Percentiles rank a stretch among this genome's conserved stretches.
Evolutionary conservation across 2,329 filamentous ascomycete genomes (phyloP).

Genomic region (Epichloe coenophiala): DNA sequence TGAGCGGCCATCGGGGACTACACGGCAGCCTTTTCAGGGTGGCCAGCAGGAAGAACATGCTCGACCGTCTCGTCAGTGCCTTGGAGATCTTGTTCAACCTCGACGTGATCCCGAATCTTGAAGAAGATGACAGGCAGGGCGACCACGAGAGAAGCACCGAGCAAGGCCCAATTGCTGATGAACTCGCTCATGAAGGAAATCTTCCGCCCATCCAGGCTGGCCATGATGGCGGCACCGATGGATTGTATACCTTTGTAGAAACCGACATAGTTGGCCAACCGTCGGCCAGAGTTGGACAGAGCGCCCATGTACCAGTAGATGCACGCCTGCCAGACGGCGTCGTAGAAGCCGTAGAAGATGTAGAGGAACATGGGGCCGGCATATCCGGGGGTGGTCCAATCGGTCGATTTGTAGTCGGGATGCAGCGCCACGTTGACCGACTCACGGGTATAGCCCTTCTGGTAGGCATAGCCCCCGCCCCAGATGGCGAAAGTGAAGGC

Average conservation of each 20-base stretch:
- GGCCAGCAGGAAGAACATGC: no score
- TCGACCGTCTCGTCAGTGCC: no score
- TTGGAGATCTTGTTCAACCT: no score
- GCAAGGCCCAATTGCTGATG: slow-evolving; percentile 57
- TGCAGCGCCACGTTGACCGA: slow-evolving; percentile 12
- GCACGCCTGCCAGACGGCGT: slow-evolving; percentile 79
- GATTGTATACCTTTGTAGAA: slow-evolving; percentile 75
- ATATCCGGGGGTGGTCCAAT: slow-evolving; percentile 51
- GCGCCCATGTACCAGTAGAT: slow-evolving; percentile 96
- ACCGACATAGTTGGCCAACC: slow-evolving; percentile 73
- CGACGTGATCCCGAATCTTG: no score
- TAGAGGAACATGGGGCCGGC: slow-evolving; percentile 76
- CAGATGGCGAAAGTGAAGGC: no score
- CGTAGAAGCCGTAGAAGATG: slow-evolving; percentile 82
- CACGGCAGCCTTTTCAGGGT: no score
- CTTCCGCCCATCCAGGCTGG: slow-evolving; percentile 21
- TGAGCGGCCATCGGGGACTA: not conserved
- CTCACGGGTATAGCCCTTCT: slow-evolving; percentile 39
- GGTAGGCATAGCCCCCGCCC: slow-evolving; percentile 68
- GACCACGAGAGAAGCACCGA: slow-evolving; percentile 53
- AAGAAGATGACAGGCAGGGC: no score
- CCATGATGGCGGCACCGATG: slow-evolving; percentile 48
- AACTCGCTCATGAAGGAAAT: slow-evolving; percentile 58
- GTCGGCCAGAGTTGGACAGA: slow-evolving; percentile 82
- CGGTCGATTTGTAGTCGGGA: slow-evolving; percentile 22